Evolutionary conservation across 345 rosid genomes (phyloP), one percentile per base, ranked within the genome.

Genomic region (Salix suchowensis): DNA sequence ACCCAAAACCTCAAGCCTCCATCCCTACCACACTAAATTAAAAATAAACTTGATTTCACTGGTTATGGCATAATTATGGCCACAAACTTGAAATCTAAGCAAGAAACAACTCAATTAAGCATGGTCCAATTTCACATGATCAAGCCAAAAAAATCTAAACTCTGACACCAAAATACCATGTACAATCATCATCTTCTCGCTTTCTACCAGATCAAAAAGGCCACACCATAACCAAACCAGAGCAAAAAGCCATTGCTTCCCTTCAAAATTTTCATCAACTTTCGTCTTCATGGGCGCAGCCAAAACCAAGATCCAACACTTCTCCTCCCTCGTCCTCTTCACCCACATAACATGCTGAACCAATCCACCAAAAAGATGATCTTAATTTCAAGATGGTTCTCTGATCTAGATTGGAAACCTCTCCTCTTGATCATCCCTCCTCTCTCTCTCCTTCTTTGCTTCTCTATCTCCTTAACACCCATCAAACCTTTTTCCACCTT

Each of bases 351-450:
- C 58, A 2, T 61, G 28, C 26, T 58, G 4, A 24, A n/a, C 67
- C 2, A 36, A 32, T 34, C n/a, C 28, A 21, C 21, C 34, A 9
- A 46, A 64, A 26, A 44, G 21, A 58, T 58, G 64, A n/a, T 26
- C 64, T 9, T 3, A 23, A 58, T 58, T 9, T 58, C 64, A 15
- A 76, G 67, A 44, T 7, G 67, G 34, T 46, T 68, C 30, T 77
- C 74, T 7, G 71, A 68, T 77, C 81, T 64, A 58, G 72, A 74
- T 42, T 54, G 76, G 73, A 65, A 73, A 24, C 19, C 24, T 48
- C 76, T 83, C 26, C 39, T 78, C 16, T 44, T 78, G n/a, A 13
- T 78, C n/a, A 36, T 75, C 18, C 78, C 80, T 39, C 62, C 74
- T 9, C 66, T 76, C 2, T 44, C 62, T 5, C 58, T 79, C 40